A percentile compares a stretch with the other conserved stretches of the same genome.
phyloP scores from a whole-genome alignment of 345 rosid species.

The Syzygium jambos region DNA sequence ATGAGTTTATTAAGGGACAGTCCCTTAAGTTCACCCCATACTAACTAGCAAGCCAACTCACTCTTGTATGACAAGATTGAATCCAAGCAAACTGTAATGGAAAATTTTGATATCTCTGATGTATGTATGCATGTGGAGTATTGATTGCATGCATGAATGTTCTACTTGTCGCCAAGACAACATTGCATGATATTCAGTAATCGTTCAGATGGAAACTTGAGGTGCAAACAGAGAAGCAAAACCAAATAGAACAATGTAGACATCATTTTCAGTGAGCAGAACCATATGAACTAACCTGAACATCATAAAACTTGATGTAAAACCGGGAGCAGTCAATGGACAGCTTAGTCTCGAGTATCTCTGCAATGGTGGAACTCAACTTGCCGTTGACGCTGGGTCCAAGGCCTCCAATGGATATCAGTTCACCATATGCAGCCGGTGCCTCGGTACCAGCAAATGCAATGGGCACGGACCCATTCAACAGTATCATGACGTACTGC shows the following conservation, averaged over 20 bases:
- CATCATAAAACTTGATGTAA: slow-evolving; percentile 80
- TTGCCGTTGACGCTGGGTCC: slow-evolving; percentile 65
- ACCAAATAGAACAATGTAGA: neutral
- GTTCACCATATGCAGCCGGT: slow-evolving; percentile 87
- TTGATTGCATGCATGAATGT: neutral
- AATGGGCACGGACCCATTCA: slow-evolving; percentile 81
- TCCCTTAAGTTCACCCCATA: neutral
- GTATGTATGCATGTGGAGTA: neutral
- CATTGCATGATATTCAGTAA: neutral
- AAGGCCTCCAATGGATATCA: slow-evolving; percentile 81
- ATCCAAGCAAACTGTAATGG: neutral
- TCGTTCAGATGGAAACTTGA: neutral
- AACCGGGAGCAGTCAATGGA: slow-evolving; percentile 78
- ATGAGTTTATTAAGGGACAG: neutral
- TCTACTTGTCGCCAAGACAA: neutral
- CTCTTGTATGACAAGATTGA: neutral
- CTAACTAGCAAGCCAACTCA: neutral
- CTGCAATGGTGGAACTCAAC: slow-evolving; percentile 70
- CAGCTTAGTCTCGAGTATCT: slow-evolving; percentile 77
- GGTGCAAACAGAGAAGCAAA: neutral
- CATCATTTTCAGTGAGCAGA: neutral
- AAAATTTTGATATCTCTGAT: neutral
- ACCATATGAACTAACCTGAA: slow-evolving; percentile 30
- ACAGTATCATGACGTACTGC: slow-evolving; percentile 87
- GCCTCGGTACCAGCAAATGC: slow-evolving; percentile 84